A percentile compares a stretch with the other conserved stretches of the same genome.
These are phyloP conservation scores for Rhodotorula taiwanensis DNA, from an alignment of 768 basidiomycete species.

Conservation along the genomic window DNA sequence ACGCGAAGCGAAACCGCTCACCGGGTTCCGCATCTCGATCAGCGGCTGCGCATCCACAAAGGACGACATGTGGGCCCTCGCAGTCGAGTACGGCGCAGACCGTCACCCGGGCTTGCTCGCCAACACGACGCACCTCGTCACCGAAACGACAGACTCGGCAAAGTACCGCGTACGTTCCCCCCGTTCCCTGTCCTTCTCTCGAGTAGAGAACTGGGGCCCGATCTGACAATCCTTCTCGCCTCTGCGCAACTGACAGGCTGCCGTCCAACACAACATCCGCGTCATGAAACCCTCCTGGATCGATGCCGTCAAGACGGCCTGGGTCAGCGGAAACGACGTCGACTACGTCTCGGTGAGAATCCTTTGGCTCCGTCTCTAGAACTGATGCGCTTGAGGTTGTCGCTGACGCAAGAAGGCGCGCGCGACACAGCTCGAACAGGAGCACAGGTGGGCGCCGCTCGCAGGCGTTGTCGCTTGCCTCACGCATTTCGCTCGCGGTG, in stretches of 20 bases:
- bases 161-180: conserved; percentile 21
- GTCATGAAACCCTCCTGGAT: conserved; percentile 26
- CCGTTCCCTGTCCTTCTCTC: background rate
- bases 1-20: conserved; percentile 10
- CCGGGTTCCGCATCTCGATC: conserved; percentile 12
- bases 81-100: conserved; percentile 15
- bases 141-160: background rate
- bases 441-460: conserved; percentile 5
- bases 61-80: conserved; percentile 16
- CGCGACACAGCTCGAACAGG: conserved; percentile 16
- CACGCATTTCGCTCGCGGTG: conserved; percentile 22
- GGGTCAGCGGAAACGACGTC: conserved; percentile 11
- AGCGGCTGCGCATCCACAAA: conserved; percentile 18
- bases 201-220: accelerated
- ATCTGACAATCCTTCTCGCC: too few species aligned
- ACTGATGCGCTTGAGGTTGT: too few species aligned
- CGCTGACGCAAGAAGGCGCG: too few species aligned
- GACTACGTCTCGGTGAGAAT: conserved; percentile 17
- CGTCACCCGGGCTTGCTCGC: conserved; percentile 8
- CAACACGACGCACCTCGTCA: conserved; percentile 27
- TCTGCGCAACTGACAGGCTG: conserved; percentile 9
- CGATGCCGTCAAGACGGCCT: conserved; percentile 11
- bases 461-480: background rate
- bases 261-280: conserved; percentile 5
- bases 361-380: too few species aligned